These are phyloP conservation scores for Claviceps lovelessii DNA, from an alignment of 2,329 filamentous ascomycete genomes.

Conservation along the genomic window DNA sequence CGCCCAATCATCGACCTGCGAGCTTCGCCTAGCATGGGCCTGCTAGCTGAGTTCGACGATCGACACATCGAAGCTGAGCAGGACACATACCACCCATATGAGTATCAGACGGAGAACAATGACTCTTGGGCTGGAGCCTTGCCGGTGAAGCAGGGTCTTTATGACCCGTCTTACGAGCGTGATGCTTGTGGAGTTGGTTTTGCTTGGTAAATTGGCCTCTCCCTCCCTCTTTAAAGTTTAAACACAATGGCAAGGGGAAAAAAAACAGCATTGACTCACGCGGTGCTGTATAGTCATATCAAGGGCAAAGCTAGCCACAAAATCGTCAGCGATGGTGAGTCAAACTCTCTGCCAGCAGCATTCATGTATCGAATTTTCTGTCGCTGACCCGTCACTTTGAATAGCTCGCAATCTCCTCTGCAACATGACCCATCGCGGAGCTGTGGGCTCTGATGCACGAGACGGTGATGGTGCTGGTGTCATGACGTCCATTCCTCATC, in stretches of 20 bases:
- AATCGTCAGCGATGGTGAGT: conserved; percentile 91
- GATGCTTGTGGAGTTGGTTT: conserved; percentile 99
- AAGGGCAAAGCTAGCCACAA: conserved; percentile 97
- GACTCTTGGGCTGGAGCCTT: conserved; percentile 84
- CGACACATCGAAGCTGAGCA: conserved; percentile 49
- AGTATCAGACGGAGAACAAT: conserved; percentile 79
- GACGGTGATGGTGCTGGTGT: conserved; percentile 97
- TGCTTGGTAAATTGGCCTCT: conserved; percentile 65
- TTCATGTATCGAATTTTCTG: neutral
- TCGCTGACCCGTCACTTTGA: neutral
- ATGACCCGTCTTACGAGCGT: conserved; percentile 91
- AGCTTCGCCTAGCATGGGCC: conserved; percentile 54
- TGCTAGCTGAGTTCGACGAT: conserved; percentile 52
- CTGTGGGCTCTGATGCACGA: conserved; percentile 91
- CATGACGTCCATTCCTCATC: conserved; percentile 98
- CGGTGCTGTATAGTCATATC: conserved; percentile 55
- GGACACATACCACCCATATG: conserved; percentile 54
- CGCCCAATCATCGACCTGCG: conserved; percentile 1
- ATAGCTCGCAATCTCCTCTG: conserved; percentile 59
- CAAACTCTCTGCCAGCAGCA: neutral
- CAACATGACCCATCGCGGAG: conserved; percentile 99
- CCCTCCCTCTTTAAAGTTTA: neutral
- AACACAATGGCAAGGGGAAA: neutral
- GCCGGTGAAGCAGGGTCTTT: conserved; percentile 95
- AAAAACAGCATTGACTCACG: neutral